phyloP scores from a whole-genome alignment of 176 grass and related monocot genomes.

The Ensete ventricosum region DNA sequence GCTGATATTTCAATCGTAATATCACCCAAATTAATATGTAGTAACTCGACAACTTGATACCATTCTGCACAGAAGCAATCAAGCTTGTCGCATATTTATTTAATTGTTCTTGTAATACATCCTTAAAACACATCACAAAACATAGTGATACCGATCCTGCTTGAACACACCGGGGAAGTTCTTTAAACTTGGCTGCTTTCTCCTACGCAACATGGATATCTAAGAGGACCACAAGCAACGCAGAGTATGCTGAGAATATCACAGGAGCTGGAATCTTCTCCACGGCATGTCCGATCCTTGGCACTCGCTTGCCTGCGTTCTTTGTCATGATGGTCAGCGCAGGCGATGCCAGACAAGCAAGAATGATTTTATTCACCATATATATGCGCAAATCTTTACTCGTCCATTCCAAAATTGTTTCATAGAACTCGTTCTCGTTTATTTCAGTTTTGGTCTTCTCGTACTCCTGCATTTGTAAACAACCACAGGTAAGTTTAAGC shows the following conservation, averaged over 20 bases:
- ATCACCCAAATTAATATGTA: too few species aligned
- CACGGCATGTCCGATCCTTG: slow-evolving; percentile 31
- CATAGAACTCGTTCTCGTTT: slow-evolving; percentile 26
- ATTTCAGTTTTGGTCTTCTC: not conserved
- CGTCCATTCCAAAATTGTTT: slow-evolving; percentile 49
- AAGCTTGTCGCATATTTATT: too few species aligned
- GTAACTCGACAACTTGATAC: too few species aligned
- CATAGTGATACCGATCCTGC: too few species aligned
- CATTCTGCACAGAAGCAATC: too few species aligned
- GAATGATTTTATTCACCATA: slow-evolving; percentile 41
- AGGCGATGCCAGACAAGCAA: slow-evolving; percentile 46
- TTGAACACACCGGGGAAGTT: too few species aligned
- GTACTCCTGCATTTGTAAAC: slow-evolving; percentile 22
- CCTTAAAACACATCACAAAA: too few species aligned
- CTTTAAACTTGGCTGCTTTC: too few species aligned
- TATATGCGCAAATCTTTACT: slow-evolving; percentile 40
- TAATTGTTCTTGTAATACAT: too few species aligned
- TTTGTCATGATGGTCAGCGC: slow-evolving; percentile 42
- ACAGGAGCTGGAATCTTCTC: slow-evolving; percentile 63
- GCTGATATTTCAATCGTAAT: too few species aligned
- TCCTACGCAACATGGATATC: too few species aligned
- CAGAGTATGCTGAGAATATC: slow-evolving; percentile 42
- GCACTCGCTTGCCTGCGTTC: slow-evolving; percentile 35
- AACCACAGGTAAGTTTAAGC: not conserved
- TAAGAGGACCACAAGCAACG: slow-evolving; percentile 44